Evolutionary conservation across 176 grass and related monocot genomes (phyloP).

Genomic region (Phyllostachys edulis): DNA sequence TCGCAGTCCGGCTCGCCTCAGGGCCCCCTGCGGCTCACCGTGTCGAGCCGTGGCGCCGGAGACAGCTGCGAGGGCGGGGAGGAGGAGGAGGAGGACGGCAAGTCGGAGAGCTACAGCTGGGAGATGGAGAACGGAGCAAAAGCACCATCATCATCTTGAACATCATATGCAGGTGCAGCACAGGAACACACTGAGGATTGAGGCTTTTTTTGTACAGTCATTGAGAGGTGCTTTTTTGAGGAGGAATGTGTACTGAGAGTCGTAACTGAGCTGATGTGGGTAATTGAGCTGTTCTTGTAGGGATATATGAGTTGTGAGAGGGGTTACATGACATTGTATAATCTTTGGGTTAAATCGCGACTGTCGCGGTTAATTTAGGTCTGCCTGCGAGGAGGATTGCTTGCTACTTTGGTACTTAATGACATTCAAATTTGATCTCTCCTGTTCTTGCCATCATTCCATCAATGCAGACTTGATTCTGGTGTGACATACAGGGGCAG

Average conservation of each 20-base stretch:
- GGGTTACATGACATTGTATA: neutral
- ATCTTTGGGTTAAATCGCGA: neutral
- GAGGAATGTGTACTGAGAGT: neutral
- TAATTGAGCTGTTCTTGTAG: slow-evolving; percentile 9
- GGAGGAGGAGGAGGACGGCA: slow-evolving; percentile 49
- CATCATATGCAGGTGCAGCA: neutral
- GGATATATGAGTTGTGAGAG: neutral
- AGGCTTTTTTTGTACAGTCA: slow-evolving; percentile 39
- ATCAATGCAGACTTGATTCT: neutral
- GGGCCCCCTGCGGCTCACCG: slow-evolving; percentile 58
- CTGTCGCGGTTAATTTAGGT: too few relatives aligned
- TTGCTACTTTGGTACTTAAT: too few relatives aligned
- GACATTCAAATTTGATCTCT: neutral
- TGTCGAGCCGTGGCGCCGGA: slow-evolving; percentile 34
- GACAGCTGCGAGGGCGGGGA: slow-evolving; percentile 50
- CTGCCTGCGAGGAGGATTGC: too few relatives aligned
- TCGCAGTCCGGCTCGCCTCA: slow-evolving; percentile 80
- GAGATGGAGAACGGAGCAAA: slow-evolving; percentile 32
- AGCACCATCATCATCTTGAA: neutral
- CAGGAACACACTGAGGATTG: neutral
- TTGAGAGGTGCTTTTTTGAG: slow-evolving; percentile 26
- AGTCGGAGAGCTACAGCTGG: slow-evolving; percentile 67
- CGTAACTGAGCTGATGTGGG: slow-evolving; percentile 13
- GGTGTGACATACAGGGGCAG: neutral
- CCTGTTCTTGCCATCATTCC: neutral